Evolutionary conservation across 805 yeast species (phyloP), one percentile per base, ranked within the genome.

Genomic region (Ogataea parapolymorpha): DNA sequence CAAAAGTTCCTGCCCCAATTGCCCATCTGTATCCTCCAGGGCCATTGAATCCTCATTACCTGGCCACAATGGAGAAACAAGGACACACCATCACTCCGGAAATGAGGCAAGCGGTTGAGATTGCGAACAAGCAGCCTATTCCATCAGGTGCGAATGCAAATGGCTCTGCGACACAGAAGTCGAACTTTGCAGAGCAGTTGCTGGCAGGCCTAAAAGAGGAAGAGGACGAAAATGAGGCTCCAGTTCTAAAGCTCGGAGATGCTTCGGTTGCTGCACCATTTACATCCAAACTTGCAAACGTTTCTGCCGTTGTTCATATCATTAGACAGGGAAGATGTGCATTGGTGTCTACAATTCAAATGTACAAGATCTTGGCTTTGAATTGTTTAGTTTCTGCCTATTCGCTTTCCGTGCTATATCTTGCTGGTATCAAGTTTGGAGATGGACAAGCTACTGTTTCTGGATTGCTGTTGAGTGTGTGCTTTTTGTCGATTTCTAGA

Each of bases 191-290:
- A 25, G 91, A 84, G 49, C 72, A 78, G 50, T 68, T 85, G 55
- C 70, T 85, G 69, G 70, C 73, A 33, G 68, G 74, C 11, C 54
- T 76, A 48, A 70, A 73, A 50, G 75, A 69, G 27, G 68, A 71
- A 48, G 83, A 80, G 51, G 67, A 68, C 39, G 86, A 79, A 24
- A 82, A 77, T 35, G 97, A 91, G 53, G 95, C 95, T 0, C 99
- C 99, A 44, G 79, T 84, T 34, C 76, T 93, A 69, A 93, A 93
- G 65, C 72, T 93, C 41, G 99, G 99, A 56, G 99, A 93, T 68
- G 99, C 99, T 11, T 90, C 97, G 17, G 96, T 95, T 56, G 99
- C 99, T 41, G 99, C 99, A 25, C 99, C 99, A 34, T 88, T 93
- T 65, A 93, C 99, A 14, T 90, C 98, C 17, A 93, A 93, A 62